Evolutionary conservation across 108 stramenopile species (phyloP), one percentile per base, ranked within the genome.

Genomic region (Skeletonema menzelii): DNA sequence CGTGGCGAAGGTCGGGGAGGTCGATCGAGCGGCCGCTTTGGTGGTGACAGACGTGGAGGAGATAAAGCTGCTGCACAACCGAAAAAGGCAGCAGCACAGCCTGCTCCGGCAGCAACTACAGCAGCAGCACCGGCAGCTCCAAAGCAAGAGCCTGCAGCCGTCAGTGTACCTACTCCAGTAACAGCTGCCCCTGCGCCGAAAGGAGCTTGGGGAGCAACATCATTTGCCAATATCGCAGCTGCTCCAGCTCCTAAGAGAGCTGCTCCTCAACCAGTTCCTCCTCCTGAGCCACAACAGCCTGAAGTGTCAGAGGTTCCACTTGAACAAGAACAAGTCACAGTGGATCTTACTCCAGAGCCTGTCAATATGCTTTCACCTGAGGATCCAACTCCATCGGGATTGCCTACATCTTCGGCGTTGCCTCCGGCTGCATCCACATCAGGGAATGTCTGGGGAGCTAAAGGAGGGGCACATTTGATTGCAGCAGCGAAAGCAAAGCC

Each of bases 361-460:
- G 55, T 57, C 6, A 42, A 27, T 38, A 74, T 74, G 26, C 37
- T 72, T 13, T 77, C 69, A 28, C 65, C 46, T 26, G 38, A 49
- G 19, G 88, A 88, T 63, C 87, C 87, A 15, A 83, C 84, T 44
- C 86, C 91, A 2, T 69, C 91, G 56, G 80, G 82, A 12, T 61
- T 80, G 32, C 72, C 72, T 19, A 35, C 59, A 38, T 67, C 68
- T 22, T 27, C 69, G 6, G 56, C 63, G n/a, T 38, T 69, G 49
- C 35, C 69, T 31, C 42, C 84, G 17, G 65, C 85, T 49, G 44
- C 86, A 30, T 26, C 56, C 37, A 63, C 73, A 32, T 35, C 63
- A 27, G 89, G 91, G 61, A 95, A 95, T 83, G 94, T 95, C 27
- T 95, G 94, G 94, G 94, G 88, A 10, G 90, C 94, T 1, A 92